These are phyloP conservation scores for Saccharomycopsis sp. DNA, from an alignment of 805 yeast species.

Conservation along the genomic window DNA sequence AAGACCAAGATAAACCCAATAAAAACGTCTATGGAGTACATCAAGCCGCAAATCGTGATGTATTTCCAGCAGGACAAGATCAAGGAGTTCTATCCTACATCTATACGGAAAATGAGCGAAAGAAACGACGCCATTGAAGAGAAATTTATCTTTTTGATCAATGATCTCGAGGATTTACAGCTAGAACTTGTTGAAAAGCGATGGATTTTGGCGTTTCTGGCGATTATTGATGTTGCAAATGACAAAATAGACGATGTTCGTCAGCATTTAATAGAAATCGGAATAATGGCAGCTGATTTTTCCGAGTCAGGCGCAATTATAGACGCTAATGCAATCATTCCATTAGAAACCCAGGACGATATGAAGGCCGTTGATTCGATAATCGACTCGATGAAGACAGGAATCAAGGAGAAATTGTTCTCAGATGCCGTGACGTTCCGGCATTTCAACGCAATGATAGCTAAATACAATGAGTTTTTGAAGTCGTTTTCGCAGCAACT, in stretches of 20 bases:
- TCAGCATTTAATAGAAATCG: neutral
- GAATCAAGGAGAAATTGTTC: slow-evolving; percentile 5
- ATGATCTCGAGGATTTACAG: slow-evolving; percentile 37
- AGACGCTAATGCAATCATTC: slow-evolving; percentile 11
- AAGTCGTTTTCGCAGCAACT: neutral
- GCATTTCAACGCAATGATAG: neutral
- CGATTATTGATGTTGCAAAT: slow-evolving; percentile 29
- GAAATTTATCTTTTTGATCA: slow-evolving; percentile 36
- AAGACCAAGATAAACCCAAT: slow-evolving; percentile 30
- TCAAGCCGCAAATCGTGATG: slow-evolving; percentile 31
- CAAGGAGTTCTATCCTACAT: slow-evolving; percentile 17
- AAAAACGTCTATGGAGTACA: slow-evolving; percentile 31
- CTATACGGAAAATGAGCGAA: slow-evolving; percentile 28
- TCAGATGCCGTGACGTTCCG: neutral
- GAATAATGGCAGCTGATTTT: neutral
- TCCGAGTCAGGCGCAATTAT: slow-evolving; percentile 7
- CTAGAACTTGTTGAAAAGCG: slow-evolving; percentile 42
- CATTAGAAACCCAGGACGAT: slow-evolving; percentile 15
- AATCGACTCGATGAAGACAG: slow-evolving; percentile 6
- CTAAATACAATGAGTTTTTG: neutral
- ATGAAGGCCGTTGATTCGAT: slow-evolving; percentile 3
- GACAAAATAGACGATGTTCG: neutral
- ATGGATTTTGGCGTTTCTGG: slow-evolving; percentile 50
- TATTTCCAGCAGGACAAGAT: slow-evolving; percentile 23
- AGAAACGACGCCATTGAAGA: slow-evolving; percentile 36